Evolutionary conservation across 176 grass and related monocot species (phyloP).

Genomic region (Zea mays): Zm-B73-REFERENCE-NAM-5.0 NC_050097.1:203053501-203054000

Average conservation of each 20-base stretch:
- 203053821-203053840: background rate
- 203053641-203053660: background rate
- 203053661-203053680: background rate
- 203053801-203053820: background rate
- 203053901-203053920: no score
- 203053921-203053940: no score
- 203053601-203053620: background rate
- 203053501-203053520: constrained; percentile 23
- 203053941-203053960: no score
- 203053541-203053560: no score
- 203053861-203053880: no score
- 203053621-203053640: background rate
- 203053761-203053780: background rate
- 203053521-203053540: background rate
- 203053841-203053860: no score
- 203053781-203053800: background rate
- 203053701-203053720: background rate
- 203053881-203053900: no score
- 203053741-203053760: background rate
- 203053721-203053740: background rate
- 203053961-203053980: no score
- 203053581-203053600: background rate
- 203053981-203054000: no score
- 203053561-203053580: background rate
- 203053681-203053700: background rate